Evolutionary conservation across 1,284 basidiomycete genomes (phyloP).

Genomic region (Ceratobasidium sp.): DNA sequence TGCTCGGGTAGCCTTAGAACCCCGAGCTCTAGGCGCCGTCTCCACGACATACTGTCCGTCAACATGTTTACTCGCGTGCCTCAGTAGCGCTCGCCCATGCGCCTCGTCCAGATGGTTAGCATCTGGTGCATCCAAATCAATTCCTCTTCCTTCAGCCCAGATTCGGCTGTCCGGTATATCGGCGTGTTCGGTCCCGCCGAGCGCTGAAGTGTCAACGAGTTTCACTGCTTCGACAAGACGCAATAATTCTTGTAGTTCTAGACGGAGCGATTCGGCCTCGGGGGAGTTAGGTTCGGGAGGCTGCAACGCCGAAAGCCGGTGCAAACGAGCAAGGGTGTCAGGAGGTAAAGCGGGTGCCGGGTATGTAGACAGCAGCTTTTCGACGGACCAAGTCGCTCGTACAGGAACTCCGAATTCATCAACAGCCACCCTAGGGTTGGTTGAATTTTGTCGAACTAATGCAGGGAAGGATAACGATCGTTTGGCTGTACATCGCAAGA

Average conservation of each 20-base stretch:
- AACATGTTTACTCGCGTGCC: slow-evolving; percentile 38
- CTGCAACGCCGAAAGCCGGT: slow-evolving; percentile 76
- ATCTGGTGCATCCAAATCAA: slow-evolving; percentile 53
- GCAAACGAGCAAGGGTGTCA: slow-evolving; percentile 70
- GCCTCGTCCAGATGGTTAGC: slow-evolving; percentile 54
- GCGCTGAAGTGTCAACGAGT: slow-evolving; percentile 58
- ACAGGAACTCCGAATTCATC: slow-evolving; percentile 74
- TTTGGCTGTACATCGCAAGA: slow-evolving; percentile 7
- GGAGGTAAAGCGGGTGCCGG: slow-evolving; percentile 73
- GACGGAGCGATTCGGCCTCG: slow-evolving; percentile 66
- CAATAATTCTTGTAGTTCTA: slow-evolving; percentile 76
- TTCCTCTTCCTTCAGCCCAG: slow-evolving; percentile 61
- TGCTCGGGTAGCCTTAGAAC: slow-evolving; percentile 8
- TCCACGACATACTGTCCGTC: slow-evolving; percentile 42
- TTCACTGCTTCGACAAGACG: slow-evolving; percentile 83
- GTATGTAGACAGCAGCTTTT: slow-evolving; percentile 79
- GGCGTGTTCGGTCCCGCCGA: slow-evolving; percentile 50
- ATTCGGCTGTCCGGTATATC: slow-evolving; percentile 65
- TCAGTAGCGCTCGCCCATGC: slow-evolving; percentile 53
- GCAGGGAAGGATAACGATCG: neutral
- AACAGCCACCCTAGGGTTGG: slow-evolving; percentile 48
- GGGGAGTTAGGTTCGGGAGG: slow-evolving; percentile 71
- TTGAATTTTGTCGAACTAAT: slow-evolving; percentile 8
- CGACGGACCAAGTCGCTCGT: slow-evolving; percentile 80
- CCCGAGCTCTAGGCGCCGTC: slow-evolving; percentile 19